These are phyloP conservation scores for Nigrospora oryzae DNA, from an alignment of 2,329 filamentous ascomycete species.

Conservation along the genomic window DNA sequence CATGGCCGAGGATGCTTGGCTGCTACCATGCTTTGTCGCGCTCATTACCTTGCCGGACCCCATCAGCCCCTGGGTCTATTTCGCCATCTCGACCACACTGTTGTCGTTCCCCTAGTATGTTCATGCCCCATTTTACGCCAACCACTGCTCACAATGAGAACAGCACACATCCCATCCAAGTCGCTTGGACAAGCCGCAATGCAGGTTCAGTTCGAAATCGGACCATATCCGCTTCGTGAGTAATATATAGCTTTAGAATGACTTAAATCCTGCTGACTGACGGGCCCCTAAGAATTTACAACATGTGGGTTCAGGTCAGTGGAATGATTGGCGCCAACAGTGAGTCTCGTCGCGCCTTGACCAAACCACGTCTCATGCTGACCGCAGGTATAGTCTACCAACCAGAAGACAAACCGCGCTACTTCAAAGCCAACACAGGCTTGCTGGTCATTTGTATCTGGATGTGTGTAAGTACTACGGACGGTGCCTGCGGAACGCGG, in stretches of 20 bases:
- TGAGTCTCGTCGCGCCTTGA: constrained; percentile 7
- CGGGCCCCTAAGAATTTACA: constrained; percentile 36
- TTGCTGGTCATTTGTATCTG: constrained; percentile 26
- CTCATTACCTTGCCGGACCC: constrained; percentile 30
- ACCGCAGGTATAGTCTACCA: constrained; percentile 22
- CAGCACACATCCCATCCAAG: constrained; percentile 44
- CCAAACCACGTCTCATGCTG: neutral
- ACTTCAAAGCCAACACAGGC: constrained; percentile 28
- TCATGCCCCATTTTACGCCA: neutral
- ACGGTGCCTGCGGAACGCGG: neutral
- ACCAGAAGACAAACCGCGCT: constrained; percentile 22
- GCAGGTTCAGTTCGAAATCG: constrained; percentile 49
- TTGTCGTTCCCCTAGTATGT: constrained; percentile 41
- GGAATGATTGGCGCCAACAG: constrained; percentile 29
- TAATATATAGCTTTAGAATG: constrained; percentile 14
- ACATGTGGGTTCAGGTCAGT: constrained; percentile 32
- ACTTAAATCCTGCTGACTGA: too few species aligned
- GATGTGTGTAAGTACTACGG: constrained; percentile 24
- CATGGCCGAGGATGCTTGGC: constrained; percentile 42
- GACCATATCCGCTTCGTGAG: constrained; percentile 35
- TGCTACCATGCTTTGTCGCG: constrained; percentile 42
- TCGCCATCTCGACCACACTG: constrained; percentile 37
- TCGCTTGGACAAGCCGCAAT: constrained; percentile 49
- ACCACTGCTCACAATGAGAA: neutral
- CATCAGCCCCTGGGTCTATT: constrained; percentile 35